Base-by-base conservation (phyloP, 768 basidiomycete species). In the Rhodotorula taiwanensis region DNA sequence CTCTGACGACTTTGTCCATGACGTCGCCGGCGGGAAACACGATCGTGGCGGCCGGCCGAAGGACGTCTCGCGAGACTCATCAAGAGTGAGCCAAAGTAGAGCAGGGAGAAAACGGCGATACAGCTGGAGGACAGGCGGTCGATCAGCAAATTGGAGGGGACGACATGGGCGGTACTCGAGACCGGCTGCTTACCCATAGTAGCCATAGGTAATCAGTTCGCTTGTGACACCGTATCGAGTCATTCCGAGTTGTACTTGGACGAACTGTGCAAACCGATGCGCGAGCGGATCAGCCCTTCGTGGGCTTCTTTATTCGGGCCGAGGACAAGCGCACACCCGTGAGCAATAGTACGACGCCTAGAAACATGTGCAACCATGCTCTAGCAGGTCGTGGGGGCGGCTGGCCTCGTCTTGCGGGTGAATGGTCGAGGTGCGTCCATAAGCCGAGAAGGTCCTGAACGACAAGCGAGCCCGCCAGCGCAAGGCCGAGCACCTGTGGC, bases 201-300 rank as follows among this genome's bases (percentile, higher is more conserved):
- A 39, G 3, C 34, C 55, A 14, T 31, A 47, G 16, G 14, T 28
- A 4, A 52, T 10, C 20, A 48, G 2, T 18, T 25, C 27, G 39
- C 27, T 41, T 0, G 45, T 36, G 0, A 31, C 28, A 31, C 62
- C 62, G 39, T 63, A 63, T 20, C 56, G 55, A 7, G 14, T 44
- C 36, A 63, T 53, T 8, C 62, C 62, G 23, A 63, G 51, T 25
- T 53, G 25, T 7, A 63, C 62, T 21, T 63, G 62, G 30, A 33
- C 36, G 30, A 58, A 63, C 62, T 63, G 48, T 23, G 10, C 15
- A 20, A 1, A 13, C 14, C 20, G 41, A 41, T 16, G 27, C 15
- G 28, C 33, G 44, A n/a, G 34, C 8, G 10, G 23, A 20, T 20
- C 20, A 31, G 23, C 31, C 4, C 31, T 10, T 13, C n/a, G n/a